Percentiles rank a stretch among this genome's conserved stretches.
phyloP scores from a whole-genome alignment of 352 stramenopile genomes.

The Pythium diclinum region DNA sequence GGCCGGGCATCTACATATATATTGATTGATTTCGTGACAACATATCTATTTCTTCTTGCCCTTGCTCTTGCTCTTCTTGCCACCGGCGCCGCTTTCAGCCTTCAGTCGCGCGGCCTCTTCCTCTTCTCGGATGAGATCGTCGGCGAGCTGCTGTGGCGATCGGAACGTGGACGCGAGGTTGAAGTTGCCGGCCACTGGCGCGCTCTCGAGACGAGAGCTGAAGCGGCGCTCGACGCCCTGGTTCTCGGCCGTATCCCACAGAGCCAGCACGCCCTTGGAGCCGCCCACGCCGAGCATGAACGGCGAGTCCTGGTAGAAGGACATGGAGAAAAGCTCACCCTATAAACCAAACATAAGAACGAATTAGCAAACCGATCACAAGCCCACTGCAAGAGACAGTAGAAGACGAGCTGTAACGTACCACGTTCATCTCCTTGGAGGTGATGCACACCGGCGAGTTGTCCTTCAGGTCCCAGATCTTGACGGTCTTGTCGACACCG shows the following conservation, averaged over 20 bases:
- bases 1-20: slow-evolving; percentile 6
- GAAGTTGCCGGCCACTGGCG: slow-evolving; percentile 19
- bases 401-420: slow-evolving; percentile 30
- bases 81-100: slow-evolving; percentile 25
- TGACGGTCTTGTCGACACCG: slow-evolving; percentile 97
- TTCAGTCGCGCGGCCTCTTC: slow-evolving; percentile 44
- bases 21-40: slow-evolving; percentile 3
- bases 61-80: slow-evolving; percentile 61
- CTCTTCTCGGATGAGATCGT: slow-evolving; percentile 73
- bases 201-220: slow-evolving; percentile 58
- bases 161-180: slow-evolving; percentile 76
- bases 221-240: slow-evolving; percentile 82
- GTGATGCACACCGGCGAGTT: slow-evolving; percentile 75
- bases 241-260: slow-evolving; percentile 91
- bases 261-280: slow-evolving; percentile 81
- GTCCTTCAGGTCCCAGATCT: slow-evolving; percentile 94
- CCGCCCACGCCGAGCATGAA: slow-evolving; percentile 90
- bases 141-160: slow-evolving; percentile 68
- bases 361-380: neutral
- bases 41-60: slow-evolving; percentile 41
- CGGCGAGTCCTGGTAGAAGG: slow-evolving; percentile 87
- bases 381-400: neutral
- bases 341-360: slow-evolving; percentile 27
- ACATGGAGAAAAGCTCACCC: slow-evolving; percentile 89
- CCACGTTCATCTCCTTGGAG: slow-evolving; percentile 91